phyloP scores from a whole-genome alignment of 179 eudicot species.

The Patellifolia procumbens region DNA sequence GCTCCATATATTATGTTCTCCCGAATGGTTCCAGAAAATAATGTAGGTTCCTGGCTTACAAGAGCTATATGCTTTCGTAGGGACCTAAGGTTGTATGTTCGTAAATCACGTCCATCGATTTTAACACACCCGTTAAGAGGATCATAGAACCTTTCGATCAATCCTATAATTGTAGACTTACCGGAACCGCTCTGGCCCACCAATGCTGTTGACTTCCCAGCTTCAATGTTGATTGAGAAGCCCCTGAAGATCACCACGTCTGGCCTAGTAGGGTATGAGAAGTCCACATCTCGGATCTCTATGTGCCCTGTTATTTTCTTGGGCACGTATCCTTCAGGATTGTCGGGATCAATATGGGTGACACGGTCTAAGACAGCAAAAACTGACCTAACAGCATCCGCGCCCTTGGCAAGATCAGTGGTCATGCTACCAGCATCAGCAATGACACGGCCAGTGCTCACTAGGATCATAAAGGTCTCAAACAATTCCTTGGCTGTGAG shows the following conservation, averaged over 20 bases:
- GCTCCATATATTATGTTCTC: conserved; percentile 71
- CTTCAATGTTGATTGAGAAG: conserved; percentile 63
- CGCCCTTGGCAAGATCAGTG: conserved; percentile 74
- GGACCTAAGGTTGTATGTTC: conserved; percentile 56
- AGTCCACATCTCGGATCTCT: conserved; percentile 59
- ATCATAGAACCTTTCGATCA: conserved; percentile 77
- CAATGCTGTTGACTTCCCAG: conserved; percentile 75
- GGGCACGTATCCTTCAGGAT: conserved; percentile 51
- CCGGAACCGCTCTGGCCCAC: conserved; percentile 94
- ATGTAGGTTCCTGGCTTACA: conserved; percentile 85
- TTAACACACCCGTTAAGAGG: conserved; percentile 57
- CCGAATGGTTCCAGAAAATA: conserved; percentile 64
- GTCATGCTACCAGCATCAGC: conserved; percentile 93
- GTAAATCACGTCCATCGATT: conserved; percentile 68
- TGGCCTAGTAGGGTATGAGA: conserved; percentile 71
- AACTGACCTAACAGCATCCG: conserved; percentile 69
- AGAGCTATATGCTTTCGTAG: conserved; percentile 70
- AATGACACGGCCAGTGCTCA: conserved; percentile 78
- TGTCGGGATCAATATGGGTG: conserved; percentile 71
- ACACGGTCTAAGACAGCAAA: conserved; percentile 68
- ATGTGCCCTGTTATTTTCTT: conserved; percentile 56
- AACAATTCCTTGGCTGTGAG: conserved; percentile 55
- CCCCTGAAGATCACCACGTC: conserved; percentile 57
- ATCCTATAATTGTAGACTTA: conserved; percentile 68
- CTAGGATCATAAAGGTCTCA: conserved; percentile 70